These are phyloP conservation scores for Pythium guiyangense DNA, from an alignment of 352 stramenopile genomes.

Conservation along the genomic window DNA sequence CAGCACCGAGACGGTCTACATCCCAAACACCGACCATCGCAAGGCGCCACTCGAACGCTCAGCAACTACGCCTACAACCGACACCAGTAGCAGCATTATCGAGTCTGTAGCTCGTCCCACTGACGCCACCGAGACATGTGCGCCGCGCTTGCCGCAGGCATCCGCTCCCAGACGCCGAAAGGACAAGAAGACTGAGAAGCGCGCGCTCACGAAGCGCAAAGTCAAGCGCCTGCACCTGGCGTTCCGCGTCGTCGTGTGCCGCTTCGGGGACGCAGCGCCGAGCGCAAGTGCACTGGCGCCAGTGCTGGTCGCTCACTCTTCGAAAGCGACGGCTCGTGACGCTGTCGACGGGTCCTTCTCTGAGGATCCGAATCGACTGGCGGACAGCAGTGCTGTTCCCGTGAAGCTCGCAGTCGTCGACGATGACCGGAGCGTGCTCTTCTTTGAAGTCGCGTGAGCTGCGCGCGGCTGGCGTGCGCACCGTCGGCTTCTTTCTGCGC, in stretches of 20 bases:
- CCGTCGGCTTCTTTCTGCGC: too few species aligned
- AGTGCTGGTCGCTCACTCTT: constrained; percentile 14
- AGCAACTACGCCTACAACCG: not conserved
- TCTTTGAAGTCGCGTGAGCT: constrained; percentile 38
- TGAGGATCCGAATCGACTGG: not conserved
- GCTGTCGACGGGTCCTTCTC: not conserved
- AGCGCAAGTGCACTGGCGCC: constrained; percentile 5
- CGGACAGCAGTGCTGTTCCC: constrained; percentile 14
- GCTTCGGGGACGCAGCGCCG: constrained; percentile 36
- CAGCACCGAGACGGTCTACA: constrained; percentile 18
- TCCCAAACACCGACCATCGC: constrained; percentile 8
- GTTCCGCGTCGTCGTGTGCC: constrained; percentile 52
- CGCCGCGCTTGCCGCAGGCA: not conserved
- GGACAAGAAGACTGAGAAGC: constrained; percentile 8
- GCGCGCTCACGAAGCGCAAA: constrained; percentile 25
- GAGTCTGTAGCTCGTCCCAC: too few species aligned
- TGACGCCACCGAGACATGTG: too few species aligned
- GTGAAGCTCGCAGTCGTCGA: constrained; percentile 65
- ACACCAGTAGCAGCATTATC: too few species aligned
- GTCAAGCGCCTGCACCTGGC: constrained; percentile 40
- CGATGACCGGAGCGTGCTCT: constrained; percentile 47
- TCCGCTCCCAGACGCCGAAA: not conserved
- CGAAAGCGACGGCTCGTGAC: not conserved
- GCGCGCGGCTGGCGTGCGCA: constrained; percentile 2
- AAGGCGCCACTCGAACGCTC: not conserved